phyloP scores from a whole-genome alignment of 768 basidiomycete species.

The Chalciporus sphaerocephalus region DNA sequence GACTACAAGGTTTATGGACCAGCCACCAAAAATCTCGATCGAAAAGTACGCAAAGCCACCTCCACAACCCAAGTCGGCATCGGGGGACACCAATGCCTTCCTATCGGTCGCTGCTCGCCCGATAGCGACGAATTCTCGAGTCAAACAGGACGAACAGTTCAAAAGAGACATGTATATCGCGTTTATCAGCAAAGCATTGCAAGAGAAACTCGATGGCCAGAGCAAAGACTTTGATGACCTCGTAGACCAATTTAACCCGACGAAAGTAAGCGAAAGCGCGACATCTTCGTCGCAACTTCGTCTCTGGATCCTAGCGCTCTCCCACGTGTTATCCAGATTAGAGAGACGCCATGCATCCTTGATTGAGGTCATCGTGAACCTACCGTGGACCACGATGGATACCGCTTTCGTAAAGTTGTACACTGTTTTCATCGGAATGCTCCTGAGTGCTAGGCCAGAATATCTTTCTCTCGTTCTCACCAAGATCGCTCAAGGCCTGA shows the following conservation, averaged over 20 bases:
- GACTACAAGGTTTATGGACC: slow-evolving; percentile 43
- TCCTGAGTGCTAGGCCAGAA: slow-evolving; percentile 87
- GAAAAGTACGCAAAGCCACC: slow-evolving; percentile 43
- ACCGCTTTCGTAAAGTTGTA: slow-evolving; percentile 81
- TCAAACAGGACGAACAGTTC: slow-evolving; percentile 73
- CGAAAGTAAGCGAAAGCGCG: slow-evolving; percentile 32
- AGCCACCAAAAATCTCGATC: slow-evolving; percentile 37
- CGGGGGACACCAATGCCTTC: slow-evolving; percentile 7
- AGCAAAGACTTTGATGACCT: slow-evolving; percentile 82
- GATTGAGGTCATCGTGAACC: slow-evolving; percentile 78
- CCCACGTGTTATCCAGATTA: slow-evolving; percentile 87
- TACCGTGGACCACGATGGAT: slow-evolving; percentile 95
- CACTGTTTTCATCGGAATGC: slow-evolving; percentile 83
- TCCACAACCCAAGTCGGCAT: slow-evolving; percentile 25
- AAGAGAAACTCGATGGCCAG: slow-evolving; percentile 64
- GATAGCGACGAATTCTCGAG: slow-evolving; percentile 73
- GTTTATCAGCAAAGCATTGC: slow-evolving; percentile 76
- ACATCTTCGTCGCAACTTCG: slow-evolving; percentile 54
- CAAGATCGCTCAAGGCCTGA: slow-evolving; percentile 81
- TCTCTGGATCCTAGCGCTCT: slow-evolving; percentile 80
- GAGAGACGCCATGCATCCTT: slow-evolving; percentile 76
- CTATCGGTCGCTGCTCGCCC: slow-evolving; percentile 40
- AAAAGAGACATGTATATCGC: slow-evolving; percentile 81
- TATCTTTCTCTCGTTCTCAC: slow-evolving; percentile 81
- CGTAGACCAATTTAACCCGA: slow-evolving; percentile 75